phyloP scores from a whole-genome alignment of 2,329 filamentous ascomycete species.

The Elsinoe fawcettii region DNA sequence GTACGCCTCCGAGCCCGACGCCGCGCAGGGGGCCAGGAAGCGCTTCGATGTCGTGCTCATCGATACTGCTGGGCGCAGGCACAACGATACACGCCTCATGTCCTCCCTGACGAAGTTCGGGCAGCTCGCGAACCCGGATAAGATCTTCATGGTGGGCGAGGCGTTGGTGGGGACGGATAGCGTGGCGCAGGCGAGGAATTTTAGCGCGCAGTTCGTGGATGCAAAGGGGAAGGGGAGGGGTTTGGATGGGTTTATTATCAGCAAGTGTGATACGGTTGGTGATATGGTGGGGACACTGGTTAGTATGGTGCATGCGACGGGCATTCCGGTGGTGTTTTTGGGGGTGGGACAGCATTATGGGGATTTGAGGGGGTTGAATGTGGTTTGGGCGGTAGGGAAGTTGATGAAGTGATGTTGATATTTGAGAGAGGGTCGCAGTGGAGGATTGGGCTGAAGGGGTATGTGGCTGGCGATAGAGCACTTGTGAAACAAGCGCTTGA shows the following conservation, averaged over 20 bases:
- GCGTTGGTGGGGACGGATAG: slow-evolving; percentile 92
- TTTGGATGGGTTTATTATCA: slow-evolving; percentile 95
- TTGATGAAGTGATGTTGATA: slow-evolving; percentile 44
- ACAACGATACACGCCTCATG: slow-evolving; percentile 96
- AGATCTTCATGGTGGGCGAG: slow-evolving; percentile 95
- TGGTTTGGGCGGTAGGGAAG: slow-evolving; percentile 55
- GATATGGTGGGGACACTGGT: slow-evolving; percentile 96
- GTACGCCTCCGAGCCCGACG: slow-evolving; percentile 62
- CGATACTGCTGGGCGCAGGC: slow-evolving; percentile 86
- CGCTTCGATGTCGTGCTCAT: slow-evolving; percentile 88
- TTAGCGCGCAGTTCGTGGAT: slow-evolving; percentile 72
- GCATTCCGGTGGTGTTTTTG: slow-evolving; percentile 90
- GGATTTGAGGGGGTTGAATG: slow-evolving; percentile 56
- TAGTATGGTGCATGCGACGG: slow-evolving; percentile 93
- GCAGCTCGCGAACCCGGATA: slow-evolving; percentile 90
- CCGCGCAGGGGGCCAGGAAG: slow-evolving; percentile 17
- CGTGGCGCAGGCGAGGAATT: slow-evolving; percentile 91
- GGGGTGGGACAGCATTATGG: slow-evolving; percentile 64
- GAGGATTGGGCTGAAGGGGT: too few species aligned
- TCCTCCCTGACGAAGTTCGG: slow-evolving; percentile 94
- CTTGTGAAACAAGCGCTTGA: too few species aligned
- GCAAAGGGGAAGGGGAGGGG: slow-evolving; percentile 52
- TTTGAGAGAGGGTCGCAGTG: not conserved
- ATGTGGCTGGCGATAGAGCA: too few species aligned
- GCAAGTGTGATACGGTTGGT: slow-evolving; percentile 97